Evolutionary conservation across 2,329 filamentous ascomycete genomes (phyloP), one percentile per base, ranked within the genome.

Genomic region (Aspergillus clavatus): DNA sequence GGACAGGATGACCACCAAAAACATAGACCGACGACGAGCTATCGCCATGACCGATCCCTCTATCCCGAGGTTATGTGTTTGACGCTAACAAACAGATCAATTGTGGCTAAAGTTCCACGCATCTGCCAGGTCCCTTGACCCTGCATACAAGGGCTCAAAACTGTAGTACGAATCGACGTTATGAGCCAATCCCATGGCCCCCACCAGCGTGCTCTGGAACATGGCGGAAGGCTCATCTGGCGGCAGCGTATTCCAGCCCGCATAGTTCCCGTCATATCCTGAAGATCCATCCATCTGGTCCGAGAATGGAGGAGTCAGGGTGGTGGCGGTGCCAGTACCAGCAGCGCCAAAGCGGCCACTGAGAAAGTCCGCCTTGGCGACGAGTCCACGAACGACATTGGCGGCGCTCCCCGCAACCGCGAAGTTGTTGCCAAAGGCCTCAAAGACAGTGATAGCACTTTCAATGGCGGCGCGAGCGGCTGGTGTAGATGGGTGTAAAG

Each of bases 381-480:
- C 43, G 7, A 66, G 55, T 28, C 62, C 57, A 5, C 62, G 56
- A 5, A 61, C 57, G 7, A 71, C 54, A 10, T 60, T 53, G 0
- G 63, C 62, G 3, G 69, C 67, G 27, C 58, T 61, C 1, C 53
- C 52, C 1, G 65, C 68, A 7, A 66, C 59, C 8, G 58, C 54
- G 33, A 70, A 68, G 33, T 60, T 59, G 16, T 50, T 57, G 0
- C 63, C 65, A 14, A 69, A 66, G 2, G 56, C 53, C 7, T 72
- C 65, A 38, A 73, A 69, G 7, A 66, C 61, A 2, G 44, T 46
- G 7, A 72, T 58, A 5, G 66, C 59, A 1, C 51, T 58, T 27
- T 65, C 57, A n/a, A 73, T 54, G 10, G 62, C 59, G 12, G 57
- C 57, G 14, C 68, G 57, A 8, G 66, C 69, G 2, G 51, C 39